A percentile compares a stretch with the other conserved stretches of the same genome.
Evolutionary conservation across 2,329 filamentous ascomycete species (phyloP).

Genomic region (Cladosporium velox): DNA sequence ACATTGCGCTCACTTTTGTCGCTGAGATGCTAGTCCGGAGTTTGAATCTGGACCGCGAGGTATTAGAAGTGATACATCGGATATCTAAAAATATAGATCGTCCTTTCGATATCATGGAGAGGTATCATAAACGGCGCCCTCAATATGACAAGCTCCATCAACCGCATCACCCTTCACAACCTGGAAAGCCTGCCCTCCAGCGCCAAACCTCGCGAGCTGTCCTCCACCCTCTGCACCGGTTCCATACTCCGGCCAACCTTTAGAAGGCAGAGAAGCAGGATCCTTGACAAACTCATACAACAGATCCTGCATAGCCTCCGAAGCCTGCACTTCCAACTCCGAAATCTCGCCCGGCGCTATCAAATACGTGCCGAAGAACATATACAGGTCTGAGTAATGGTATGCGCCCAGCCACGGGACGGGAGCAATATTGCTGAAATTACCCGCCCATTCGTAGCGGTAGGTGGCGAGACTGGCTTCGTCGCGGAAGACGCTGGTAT

Average conservation of each 20-base stretch:
- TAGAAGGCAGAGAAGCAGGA: slow-evolving; percentile 31
- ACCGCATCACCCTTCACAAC: slow-evolving; percentile 23
- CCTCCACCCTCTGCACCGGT: slow-evolving; percentile 22
- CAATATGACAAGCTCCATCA: slow-evolving; percentile 24
- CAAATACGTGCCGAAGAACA: slow-evolving; percentile 41
- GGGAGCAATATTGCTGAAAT: slow-evolving; percentile 40
- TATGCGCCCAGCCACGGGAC: slow-evolving; percentile 41
- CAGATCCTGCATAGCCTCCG: slow-evolving; percentile 40
- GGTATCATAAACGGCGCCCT: slow-evolving; percentile 3
- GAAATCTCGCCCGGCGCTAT: slow-evolving; percentile 34
- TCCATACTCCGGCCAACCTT: slow-evolving; percentile 39
- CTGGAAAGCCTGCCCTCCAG: slow-evolving; percentile 27
- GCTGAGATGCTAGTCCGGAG: too few species aligned
- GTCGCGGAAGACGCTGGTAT: slow-evolving; percentile 34
- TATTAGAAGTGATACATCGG: too few species aligned
- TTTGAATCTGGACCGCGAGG: too few species aligned
- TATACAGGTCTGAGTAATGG: slow-evolving; percentile 39
- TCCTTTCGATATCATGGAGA: background rate
- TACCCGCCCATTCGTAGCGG: slow-evolving; percentile 42
- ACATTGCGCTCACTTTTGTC: too few species aligned
- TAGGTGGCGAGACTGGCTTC: slow-evolving; percentile 35
- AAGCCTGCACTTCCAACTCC: slow-evolving; percentile 36
- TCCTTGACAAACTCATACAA: slow-evolving; percentile 41
- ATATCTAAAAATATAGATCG: too few species aligned
- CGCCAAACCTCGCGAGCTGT: slow-evolving; percentile 27